Evolutionary conservation across 768 basidiomycete genomes (phyloP).

Genomic region (Mycena haematopus): DNA sequence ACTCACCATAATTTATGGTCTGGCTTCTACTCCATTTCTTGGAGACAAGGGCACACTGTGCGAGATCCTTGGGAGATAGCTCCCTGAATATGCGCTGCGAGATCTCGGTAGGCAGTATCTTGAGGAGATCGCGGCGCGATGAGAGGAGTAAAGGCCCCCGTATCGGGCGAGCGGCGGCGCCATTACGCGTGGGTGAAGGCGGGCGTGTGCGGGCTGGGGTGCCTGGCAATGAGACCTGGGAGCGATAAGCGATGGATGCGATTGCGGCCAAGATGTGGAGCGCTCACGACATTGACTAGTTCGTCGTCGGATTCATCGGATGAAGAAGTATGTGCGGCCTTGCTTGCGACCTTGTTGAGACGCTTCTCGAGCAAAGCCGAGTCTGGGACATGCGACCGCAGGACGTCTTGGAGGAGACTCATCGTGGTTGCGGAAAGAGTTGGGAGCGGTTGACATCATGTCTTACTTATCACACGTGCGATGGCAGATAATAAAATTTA

Average conservation of each 20-base stretch:
- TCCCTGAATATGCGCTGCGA: constrained; percentile 77
- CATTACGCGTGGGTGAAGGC: constrained; percentile 54
- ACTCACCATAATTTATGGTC: constrained; percentile 86
- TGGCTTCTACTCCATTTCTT: constrained; percentile 90
- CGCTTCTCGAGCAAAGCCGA: constrained; percentile 40
- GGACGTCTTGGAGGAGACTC: constrained; percentile 76
- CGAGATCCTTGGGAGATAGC: constrained; percentile 69
- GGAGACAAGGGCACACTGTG: constrained; percentile 79
- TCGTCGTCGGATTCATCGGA: constrained; percentile 69
- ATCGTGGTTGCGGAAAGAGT: constrained; percentile 38
- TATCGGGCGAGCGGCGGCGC: constrained; percentile 53
- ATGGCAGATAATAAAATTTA: constrained; percentile 37
- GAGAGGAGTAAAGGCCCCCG: constrained; percentile 56
- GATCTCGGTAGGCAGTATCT: constrained; percentile 78
- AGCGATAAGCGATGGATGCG: constrained; percentile 6
- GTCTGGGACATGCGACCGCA: constrained; percentile 58
- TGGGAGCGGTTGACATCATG: constrained; percentile 6
- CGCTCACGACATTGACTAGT: constrained; percentile 72
- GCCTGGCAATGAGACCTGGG: constrained; percentile 69
- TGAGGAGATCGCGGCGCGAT: constrained; percentile 63
- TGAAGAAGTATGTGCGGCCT: constrained; percentile 33
- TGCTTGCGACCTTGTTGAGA: constrained; percentile 39
- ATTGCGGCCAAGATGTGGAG: not conserved
- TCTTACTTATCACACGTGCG: not conserved
- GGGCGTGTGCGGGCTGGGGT: constrained; percentile 73